Evolutionary conservation across 805 yeast genomes (phyloP).

Genomic region (Danielia oregonensis): DNA sequence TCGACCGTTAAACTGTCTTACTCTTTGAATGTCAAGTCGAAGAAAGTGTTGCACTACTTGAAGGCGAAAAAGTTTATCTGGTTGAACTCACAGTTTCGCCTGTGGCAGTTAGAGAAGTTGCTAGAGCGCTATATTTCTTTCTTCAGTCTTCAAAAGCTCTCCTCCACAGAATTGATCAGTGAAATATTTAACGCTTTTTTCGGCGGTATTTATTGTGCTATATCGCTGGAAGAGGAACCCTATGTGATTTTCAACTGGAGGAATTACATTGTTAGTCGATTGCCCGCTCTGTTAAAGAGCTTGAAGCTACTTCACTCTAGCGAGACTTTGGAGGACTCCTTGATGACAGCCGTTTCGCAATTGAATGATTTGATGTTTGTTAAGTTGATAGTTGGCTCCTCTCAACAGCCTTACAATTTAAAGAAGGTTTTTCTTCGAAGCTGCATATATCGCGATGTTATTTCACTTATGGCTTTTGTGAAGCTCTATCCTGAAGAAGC

Average conservation of each 20-base stretch:
- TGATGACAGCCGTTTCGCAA: conserved; percentile 4
- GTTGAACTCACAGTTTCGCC: conserved; percentile 22
- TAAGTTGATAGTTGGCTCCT: conserved; percentile 10
- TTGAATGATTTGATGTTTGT: conserved; percentile 4
- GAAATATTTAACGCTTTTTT: conserved; percentile 22
- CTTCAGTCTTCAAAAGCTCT: conserved; percentile 8
- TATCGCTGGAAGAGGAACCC: conserved; percentile 17
- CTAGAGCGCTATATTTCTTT: conserved; percentile 7
- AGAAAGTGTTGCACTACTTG: conserved; percentile 14
- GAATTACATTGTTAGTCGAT: conserved; percentile 28
- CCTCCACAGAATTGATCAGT: conserved; percentile 10
- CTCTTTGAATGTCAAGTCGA: conserved; percentile 6
- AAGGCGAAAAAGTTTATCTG: conserved; percentile 25
- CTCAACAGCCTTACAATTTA: conserved; percentile 18
- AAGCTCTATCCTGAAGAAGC: conserved; percentile 26
- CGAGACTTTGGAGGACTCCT: conserved; percentile 3
- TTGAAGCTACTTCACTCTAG: conserved; percentile 10
- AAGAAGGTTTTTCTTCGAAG: conserved; percentile 27
- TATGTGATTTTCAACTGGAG: conserved; percentile 32
- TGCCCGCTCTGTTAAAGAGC: conserved; percentile 23
- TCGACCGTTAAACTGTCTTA: conserved; percentile 1
- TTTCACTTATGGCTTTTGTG: conserved; percentile 23
- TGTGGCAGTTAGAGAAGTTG: conserved; percentile 19
- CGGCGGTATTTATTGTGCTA: conserved; percentile 17
- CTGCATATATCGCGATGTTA: conserved; percentile 26